phyloP scores from a whole-genome alignment of 352 stramenopile species.

The Phytophthora hibernalis region DNA sequence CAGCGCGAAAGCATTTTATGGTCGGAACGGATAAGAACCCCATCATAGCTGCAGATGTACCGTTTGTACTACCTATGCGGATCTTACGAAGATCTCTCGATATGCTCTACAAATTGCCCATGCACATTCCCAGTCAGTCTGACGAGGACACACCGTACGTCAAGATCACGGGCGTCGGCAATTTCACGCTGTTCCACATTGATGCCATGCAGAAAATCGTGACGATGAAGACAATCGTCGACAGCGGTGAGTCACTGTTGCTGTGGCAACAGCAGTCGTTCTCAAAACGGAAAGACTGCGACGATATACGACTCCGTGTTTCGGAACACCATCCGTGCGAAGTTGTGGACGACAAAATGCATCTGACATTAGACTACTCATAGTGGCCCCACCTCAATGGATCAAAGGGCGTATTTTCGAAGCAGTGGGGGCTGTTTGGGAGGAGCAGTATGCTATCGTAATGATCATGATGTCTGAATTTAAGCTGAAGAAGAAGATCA shows the following conservation, averaged over 20 bases:
- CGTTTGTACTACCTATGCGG: neutral
- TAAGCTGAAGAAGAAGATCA: neutral
- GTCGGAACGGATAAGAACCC: neutral
- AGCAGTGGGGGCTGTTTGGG: neutral
- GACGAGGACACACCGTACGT: neutral
- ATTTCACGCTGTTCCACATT: neutral
- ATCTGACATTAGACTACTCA: neutral
- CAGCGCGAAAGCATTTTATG: neutral
- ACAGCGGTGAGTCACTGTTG: neutral
- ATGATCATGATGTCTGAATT: neutral
- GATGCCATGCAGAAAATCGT: conserved; percentile 1
- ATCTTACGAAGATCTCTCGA: neutral
- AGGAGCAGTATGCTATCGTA: neutral
- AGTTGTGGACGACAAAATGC: neutral
- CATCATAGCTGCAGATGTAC: neutral
- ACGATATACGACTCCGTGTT: neutral
- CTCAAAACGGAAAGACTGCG: neutral
- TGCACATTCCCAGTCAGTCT: neutral
- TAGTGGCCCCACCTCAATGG: neutral
- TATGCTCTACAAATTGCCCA: neutral
- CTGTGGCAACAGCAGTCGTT: too few relatives aligned
- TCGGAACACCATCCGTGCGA: neutral
- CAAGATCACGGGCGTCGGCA: neutral
- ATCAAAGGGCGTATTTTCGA: neutral
- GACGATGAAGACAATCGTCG: neutral